These are phyloP conservation scores for Kwoniella dejecticola DNA, from an alignment of 768 basidiomycete species.

Conservation along the genomic window DNA sequence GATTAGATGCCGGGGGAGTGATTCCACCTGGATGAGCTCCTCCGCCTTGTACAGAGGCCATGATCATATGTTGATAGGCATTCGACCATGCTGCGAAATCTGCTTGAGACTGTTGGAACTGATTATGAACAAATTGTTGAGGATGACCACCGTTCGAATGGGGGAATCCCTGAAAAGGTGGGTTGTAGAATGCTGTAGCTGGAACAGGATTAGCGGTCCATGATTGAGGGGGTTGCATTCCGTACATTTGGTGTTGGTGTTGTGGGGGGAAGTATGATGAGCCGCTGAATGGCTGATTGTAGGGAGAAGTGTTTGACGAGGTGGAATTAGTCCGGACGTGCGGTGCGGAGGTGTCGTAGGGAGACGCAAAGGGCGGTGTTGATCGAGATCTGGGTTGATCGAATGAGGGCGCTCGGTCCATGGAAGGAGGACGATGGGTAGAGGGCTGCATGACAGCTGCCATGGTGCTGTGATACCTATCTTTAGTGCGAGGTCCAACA, in stretches of 20 bases:
- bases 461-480: constrained; percentile 14
- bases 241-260: constrained; percentile 26
- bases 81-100: constrained; percentile 51
- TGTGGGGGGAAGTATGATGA: constrained; percentile 28
- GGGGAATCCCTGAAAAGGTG: constrained; percentile 30
- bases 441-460: constrained; percentile 31
- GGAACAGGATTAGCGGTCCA: constrained; percentile 41
- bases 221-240: constrained; percentile 16
- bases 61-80: constrained; percentile 49
- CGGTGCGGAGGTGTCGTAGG: constrained; percentile 33
- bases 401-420: constrained; percentile 46
- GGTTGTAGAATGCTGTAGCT: constrained; percentile 38
- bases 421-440: constrained; percentile 44
- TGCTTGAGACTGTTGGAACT: constrained; percentile 45
- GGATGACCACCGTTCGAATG: constrained; percentile 1
- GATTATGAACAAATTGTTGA: constrained; percentile 35
- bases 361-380: constrained; percentile 28
- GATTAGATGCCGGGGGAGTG: constrained; percentile 18
- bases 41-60: constrained; percentile 31
- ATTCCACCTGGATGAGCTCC: constrained; percentile 27
- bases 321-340: constrained; percentile 19
- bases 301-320: constrained; percentile 30
- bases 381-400: constrained; percentile 40
- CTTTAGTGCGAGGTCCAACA: too few species aligned
- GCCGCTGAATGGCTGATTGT: constrained; percentile 30